These are phyloP conservation scores for Juglanconis oblonga DNA, from an alignment of 2,329 filamentous ascomycete genomes.

Conservation along the genomic window DNA sequence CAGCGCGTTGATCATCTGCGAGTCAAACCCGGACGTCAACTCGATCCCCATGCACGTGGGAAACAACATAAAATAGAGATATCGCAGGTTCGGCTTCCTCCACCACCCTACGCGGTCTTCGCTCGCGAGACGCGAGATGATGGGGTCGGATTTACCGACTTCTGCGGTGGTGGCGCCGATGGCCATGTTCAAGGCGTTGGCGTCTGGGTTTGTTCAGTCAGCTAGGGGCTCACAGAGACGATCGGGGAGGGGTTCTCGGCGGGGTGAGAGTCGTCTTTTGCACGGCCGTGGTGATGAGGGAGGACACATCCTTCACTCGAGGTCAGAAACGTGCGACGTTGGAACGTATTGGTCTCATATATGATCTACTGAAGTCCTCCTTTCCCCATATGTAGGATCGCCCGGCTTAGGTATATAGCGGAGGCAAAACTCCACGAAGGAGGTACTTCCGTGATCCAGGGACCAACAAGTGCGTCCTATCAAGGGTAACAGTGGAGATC, in stretches of 20 bases:
- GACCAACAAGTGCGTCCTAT: too few species aligned
- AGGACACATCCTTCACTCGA: too few species aligned
- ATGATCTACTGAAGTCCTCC: background rate
- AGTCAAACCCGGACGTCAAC: conserved; percentile 44
- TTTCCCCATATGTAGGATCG: background rate
- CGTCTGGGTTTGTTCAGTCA: background rate
- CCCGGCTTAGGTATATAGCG: background rate
- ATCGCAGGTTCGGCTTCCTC: conserved; percentile 56
- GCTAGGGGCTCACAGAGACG: background rate
- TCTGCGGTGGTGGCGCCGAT: conserved; percentile 13
- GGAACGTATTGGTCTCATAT: background rate
- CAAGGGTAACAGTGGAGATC: too few species aligned
- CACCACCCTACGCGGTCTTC: conserved; percentile 49
- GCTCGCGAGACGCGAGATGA: conserved; percentile 33
- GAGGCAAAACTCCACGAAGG: background rate
- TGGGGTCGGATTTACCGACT: conserved; percentile 15
- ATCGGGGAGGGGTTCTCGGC: background rate
- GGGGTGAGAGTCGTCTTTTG: background rate
- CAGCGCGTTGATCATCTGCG: conserved; percentile 43
- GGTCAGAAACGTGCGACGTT: too few species aligned
- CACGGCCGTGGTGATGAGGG: background rate
- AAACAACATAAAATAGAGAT: conserved; percentile 56
- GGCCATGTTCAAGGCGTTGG: background rate
- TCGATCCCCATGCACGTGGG: conserved; percentile 62
- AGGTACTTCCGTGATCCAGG: background rate